phyloP scores from a whole-genome alignment of 1,139 yeast species.

The Candida freyschussii region DNA sequence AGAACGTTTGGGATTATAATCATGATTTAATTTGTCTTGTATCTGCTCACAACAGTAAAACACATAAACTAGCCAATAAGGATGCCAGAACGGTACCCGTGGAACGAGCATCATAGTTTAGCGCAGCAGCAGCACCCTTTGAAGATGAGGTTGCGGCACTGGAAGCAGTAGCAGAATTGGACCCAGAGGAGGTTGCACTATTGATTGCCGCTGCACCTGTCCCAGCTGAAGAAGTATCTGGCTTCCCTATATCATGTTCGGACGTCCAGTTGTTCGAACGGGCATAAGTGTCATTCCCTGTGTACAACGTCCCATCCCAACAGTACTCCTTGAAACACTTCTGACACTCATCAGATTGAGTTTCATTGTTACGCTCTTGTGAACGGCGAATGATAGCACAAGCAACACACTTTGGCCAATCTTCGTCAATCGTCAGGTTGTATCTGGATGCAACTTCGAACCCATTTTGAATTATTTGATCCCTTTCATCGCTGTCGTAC shows the following conservation, averaged over 20 bases:
- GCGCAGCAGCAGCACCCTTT: constrained; percentile 4
- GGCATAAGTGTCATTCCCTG: constrained; percentile 2
- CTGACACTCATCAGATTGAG: constrained; percentile 67
- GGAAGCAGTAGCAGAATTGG: constrained; percentile 2
- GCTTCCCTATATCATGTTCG: constrained; percentile 1
- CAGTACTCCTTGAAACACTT: constrained; percentile 72
- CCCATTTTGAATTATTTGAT: constrained; percentile 68
- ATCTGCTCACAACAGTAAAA: constrained; percentile 10
- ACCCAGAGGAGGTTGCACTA: constrained; percentile 5
- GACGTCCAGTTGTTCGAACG: constrained; percentile 14
- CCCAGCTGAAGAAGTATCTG: constrained; percentile 6
- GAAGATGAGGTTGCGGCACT: constrained; percentile 4
- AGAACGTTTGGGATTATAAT: not conserved
- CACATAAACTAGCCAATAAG: constrained; percentile 5
- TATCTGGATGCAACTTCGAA: constrained; percentile 71
- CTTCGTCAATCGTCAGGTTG: constrained; percentile 66
- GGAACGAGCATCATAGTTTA: constrained; percentile 2
- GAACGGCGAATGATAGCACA: constrained; percentile 86
- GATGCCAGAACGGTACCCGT: constrained; percentile 7
- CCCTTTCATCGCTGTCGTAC: constrained; percentile 55
- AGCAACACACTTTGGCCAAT: constrained; percentile 77
- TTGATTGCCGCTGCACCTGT: no score
- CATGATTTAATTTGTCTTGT: no score
- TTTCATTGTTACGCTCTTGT: constrained; percentile 55
- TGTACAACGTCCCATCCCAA: constrained; percentile 58